Conservation (phyloP, 441 rosid genomes). For the Lagerstroemia fauriei region DNA sequence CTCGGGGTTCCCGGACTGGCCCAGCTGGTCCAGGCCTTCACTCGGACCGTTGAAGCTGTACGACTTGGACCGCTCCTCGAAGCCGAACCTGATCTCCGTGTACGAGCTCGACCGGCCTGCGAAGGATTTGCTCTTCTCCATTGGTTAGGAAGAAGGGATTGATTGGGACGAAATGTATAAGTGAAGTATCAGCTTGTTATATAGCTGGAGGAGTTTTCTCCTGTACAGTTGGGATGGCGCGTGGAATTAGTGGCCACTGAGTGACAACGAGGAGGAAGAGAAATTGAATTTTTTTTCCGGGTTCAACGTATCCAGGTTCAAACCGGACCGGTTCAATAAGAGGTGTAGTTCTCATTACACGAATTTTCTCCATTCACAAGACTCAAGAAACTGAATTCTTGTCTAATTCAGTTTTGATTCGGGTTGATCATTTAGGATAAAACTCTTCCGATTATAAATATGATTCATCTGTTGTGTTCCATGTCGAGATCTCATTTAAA, state of each 20-base stretch:
- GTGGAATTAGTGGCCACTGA: not conserved
- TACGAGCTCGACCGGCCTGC: slow-evolving; percentile 35
- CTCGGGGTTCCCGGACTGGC: slow-evolving; percentile 23
- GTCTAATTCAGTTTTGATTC: too few relatives aligned
- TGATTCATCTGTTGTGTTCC: too few relatives aligned
- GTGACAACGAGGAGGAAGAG: not conserved
- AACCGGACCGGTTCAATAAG: not conserved
- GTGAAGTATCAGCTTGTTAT: not conserved
- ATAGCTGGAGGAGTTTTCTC: not conserved
- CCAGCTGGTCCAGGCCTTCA: not conserved
- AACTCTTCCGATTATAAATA: too few relatives aligned
- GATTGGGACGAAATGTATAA: not conserved
- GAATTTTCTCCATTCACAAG: too few relatives aligned
- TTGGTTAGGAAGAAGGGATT: slow-evolving; percentile 27
- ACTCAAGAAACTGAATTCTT: too few relatives aligned
- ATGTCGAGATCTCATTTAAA: too few relatives aligned
- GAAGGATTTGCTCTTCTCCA: slow-evolving; percentile 61
- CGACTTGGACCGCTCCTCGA: slow-evolving; percentile 44
- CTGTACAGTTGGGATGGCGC: not conserved
- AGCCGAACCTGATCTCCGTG: slow-evolving; percentile 34
- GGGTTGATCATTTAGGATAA: too few relatives aligned
- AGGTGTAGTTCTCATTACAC: too few relatives aligned
- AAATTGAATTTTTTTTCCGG: not conserved
- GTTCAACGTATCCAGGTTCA: not conserved
- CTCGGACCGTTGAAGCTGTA: slow-evolving; percentile 43